A percentile compares a stretch with the other conserved stretches of the same genome.
Evolutionary conservation across 768 basidiomycete genomes (phyloP).

Genomic region (Termitomyces sp.): DNA sequence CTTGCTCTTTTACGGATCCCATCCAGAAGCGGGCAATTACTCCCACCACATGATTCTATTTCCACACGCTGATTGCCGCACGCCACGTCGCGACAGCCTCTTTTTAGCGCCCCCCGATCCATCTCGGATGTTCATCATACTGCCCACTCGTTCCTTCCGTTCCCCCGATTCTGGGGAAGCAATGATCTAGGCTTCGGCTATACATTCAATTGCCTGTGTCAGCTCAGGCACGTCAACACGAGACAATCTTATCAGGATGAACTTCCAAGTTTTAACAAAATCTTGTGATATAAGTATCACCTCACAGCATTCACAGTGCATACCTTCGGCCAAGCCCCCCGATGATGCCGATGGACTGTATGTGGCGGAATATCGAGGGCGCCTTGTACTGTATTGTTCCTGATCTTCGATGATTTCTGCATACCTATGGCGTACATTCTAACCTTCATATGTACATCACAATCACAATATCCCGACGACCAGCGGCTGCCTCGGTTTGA

Average conservation of each 20-base stretch:
- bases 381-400: background rate
- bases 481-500: background rate
- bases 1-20: slow-evolving; percentile 18
- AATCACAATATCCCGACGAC: background rate
- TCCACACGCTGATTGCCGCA: slow-evolving; percentile 27
- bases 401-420: background rate
- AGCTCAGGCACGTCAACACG: slow-evolving; percentile 18
- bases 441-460: background rate
- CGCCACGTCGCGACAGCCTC: slow-evolving; percentile 16
- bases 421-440: background rate
- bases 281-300: too few relatives aligned
- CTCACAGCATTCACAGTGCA: too few relatives aligned
- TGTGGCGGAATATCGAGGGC: background rate
- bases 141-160: background rate
- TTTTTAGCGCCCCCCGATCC: slow-evolving; percentile 22
- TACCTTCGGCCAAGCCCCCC: background rate
- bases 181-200: slow-evolving; percentile 21
- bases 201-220: slow-evolving; percentile 17
- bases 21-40: slow-evolving; percentile 9
- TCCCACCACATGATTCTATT: slow-evolving; percentile 5
- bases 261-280: too few relatives aligned
- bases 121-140: slow-evolving; percentile 34
- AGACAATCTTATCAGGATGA: background rate
- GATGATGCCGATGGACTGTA: too few relatives aligned
- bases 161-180: slow-evolving; percentile 27